These are phyloP conservation scores for Mycosphaerella sp. DNA, from an alignment of 2,329 filamentous ascomycete genomes.

Conservation along the genomic window DNA sequence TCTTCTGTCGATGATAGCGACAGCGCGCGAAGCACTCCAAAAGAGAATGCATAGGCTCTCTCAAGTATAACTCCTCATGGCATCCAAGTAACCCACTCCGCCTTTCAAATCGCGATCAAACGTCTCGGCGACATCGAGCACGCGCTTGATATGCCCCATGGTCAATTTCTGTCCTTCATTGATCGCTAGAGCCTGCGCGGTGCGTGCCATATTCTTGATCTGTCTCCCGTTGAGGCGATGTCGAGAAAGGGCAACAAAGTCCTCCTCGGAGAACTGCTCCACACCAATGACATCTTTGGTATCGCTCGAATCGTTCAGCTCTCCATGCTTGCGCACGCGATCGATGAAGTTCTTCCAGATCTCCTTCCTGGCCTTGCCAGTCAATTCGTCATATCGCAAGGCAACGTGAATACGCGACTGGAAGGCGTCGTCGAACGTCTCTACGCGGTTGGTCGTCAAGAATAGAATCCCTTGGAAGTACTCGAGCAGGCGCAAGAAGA, in stretches of 20 bases:
- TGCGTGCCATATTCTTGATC: constrained; percentile 84
- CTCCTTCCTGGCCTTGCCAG: constrained; percentile 62
- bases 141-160: constrained; percentile 73
- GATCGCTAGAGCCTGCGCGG: constrained; percentile 73
- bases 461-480: constrained; percentile 91
- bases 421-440: constrained; percentile 87
- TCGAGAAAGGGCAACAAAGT: constrained; percentile 60
- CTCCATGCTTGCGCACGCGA: constrained; percentile 60
- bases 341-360: constrained; percentile 83
- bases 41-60: neutral
- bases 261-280: constrained; percentile 58
- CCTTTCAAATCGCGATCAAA: constrained; percentile 81
- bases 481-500: constrained; percentile 79
- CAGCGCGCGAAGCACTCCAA: too few relatives aligned
- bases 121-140: constrained; percentile 74
- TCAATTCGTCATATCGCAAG: constrained; percentile 70
- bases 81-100: constrained; percentile 71
- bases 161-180: constrained; percentile 64
- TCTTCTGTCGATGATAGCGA: too few relatives aligned
- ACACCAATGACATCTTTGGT: constrained; percentile 59
- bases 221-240: constrained; percentile 64
- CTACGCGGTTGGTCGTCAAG: constrained; percentile 79
- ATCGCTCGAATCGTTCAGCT: constrained; percentile 55
- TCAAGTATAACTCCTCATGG: constrained; percentile 69
- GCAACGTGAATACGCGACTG: constrained; percentile 82